Evolutionary conservation across 306 rosid genomes (phyloP).

Genomic region (Prunus padus): DNA sequence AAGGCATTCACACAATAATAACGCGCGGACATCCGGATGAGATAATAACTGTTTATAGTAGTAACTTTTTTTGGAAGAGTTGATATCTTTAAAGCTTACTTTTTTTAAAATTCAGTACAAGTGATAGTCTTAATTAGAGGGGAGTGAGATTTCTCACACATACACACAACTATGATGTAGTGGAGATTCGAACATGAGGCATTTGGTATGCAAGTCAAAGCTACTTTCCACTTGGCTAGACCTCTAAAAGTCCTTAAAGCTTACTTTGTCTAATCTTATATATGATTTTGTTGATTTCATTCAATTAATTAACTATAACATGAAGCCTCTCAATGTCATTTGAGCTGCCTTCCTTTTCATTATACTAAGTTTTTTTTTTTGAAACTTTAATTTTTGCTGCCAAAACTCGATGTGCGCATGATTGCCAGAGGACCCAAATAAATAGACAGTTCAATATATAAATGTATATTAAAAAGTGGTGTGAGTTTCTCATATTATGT

Average conservation of each 20-base stretch:
- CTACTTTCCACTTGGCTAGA: too few species aligned
- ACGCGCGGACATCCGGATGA: too few species aligned
- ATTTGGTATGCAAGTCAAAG: too few species aligned
- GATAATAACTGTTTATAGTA: background rate
- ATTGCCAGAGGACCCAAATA: conserved; percentile 12
- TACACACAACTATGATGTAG: too few species aligned
- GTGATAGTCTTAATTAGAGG: too few species aligned
- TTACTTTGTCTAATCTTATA: conserved; percentile 4
- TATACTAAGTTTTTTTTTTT: background rate
- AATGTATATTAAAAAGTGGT: background rate
- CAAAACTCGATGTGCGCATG: conserved; percentile 21
- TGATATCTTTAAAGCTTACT: too few species aligned
- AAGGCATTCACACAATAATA: too few species aligned
- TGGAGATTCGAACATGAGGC: too few species aligned
- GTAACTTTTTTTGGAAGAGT: background rate
- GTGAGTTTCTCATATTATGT: background rate
- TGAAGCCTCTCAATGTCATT: conserved; percentile 24
- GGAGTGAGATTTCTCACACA: too few species aligned
- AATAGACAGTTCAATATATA: conserved; percentile 23
- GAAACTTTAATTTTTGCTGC: background rate
- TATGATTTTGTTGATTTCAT: conserved; percentile 1
- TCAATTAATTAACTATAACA: conserved; percentile 9
- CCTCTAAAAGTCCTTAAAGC: too few species aligned
- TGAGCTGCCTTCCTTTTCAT: background rate
- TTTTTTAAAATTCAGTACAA: too few species aligned